Conservation (phyloP, 2,329 filamentous ascomycete genomes). For the Apiospora hydei region DNA sequence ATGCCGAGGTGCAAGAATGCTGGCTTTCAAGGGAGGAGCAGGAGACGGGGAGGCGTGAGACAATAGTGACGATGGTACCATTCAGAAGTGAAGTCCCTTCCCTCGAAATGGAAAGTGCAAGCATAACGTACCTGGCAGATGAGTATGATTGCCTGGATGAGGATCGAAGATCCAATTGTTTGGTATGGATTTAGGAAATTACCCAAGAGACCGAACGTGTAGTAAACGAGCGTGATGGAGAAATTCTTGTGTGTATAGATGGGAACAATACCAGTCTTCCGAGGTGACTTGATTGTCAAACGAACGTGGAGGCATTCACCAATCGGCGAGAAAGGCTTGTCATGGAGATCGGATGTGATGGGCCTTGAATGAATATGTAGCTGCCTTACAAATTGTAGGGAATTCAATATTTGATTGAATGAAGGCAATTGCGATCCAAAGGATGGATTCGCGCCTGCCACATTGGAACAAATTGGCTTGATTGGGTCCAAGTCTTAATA, state of each 20-base stretch:
- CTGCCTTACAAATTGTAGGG: background rate
- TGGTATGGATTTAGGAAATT: background rate
- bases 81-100: background rate
- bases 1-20: slow-evolving; percentile 11
- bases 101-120: background rate
- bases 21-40: slow-evolving; percentile 5
- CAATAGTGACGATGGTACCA: background rate
- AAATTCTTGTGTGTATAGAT: background rate
- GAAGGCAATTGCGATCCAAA: background rate
- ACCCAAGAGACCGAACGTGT: background rate
- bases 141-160: background rate
- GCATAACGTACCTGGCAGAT: background rate
- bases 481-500: background rate
- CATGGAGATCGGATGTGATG: background rate
- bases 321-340: background rate
- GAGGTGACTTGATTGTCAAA: background rate
- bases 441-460: background rate
- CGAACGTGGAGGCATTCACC: too few relatives aligned
- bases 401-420: background rate
- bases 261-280: background rate
- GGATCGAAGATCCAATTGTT: background rate
- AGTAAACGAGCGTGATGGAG: background rate
- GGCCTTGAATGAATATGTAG: too few relatives aligned
- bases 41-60: background rate
- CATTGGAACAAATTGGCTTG: background rate